Percentiles rank a stretch among this genome's conserved stretches.
These are phyloP conservation scores for Diaporthe sp. DNA, from an alignment of 2,329 filamentous ascomycete species.

Conservation along the genomic window DNA sequence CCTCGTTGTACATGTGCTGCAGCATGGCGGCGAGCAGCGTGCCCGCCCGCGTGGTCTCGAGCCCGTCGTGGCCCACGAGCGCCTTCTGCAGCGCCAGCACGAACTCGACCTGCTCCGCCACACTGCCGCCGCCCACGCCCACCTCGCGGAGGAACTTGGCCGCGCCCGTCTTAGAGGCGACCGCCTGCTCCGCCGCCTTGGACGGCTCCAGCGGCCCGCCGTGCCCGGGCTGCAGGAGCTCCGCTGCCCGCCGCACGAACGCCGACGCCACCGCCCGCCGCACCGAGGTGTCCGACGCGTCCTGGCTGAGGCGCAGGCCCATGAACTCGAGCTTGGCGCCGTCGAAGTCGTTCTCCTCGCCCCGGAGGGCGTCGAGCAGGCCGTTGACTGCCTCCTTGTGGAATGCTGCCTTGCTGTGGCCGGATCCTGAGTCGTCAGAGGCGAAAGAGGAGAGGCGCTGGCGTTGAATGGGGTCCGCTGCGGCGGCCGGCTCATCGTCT, in stretches of 20 bases:
- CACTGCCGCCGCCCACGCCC: slow-evolving; percentile 73
- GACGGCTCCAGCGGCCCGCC: slow-evolving; percentile 66
- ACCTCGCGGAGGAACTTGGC: slow-evolving; percentile 70
- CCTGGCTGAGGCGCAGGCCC: slow-evolving; percentile 89
- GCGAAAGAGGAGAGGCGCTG: slow-evolving; percentile 79
- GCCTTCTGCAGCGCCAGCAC: slow-evolving; percentile 86
- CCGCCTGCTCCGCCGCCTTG: slow-evolving; percentile 73
- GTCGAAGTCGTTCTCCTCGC: slow-evolving; percentile 83
- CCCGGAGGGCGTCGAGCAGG: slow-evolving; percentile 86
- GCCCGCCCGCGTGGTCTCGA: slow-evolving; percentile 61
- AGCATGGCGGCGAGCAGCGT: slow-evolving; percentile 81
- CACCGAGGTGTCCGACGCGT: slow-evolving; percentile 91
- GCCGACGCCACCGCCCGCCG: slow-evolving; percentile 87
- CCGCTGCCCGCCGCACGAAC: slow-evolving; percentile 84
- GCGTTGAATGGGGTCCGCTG: slow-evolving; percentile 51
- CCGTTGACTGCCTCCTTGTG: slow-evolving; percentile 89
- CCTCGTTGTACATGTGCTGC: slow-evolving; percentile 87
- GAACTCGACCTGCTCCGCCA: slow-evolving; percentile 87
- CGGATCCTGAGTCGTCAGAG: slow-evolving; percentile 72
- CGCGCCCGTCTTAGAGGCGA: slow-evolving; percentile 67
- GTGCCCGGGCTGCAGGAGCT: slow-evolving; percentile 69
- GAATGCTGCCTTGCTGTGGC: slow-evolving; percentile 69
- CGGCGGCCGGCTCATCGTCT: slow-evolving; percentile 62
- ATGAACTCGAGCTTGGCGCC: slow-evolving; percentile 89
- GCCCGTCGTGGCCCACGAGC: slow-evolving; percentile 71